Evolutionary conservation across 2,329 filamentous ascomycete genomes (phyloP), one percentile per base, ranked within the genome.

Genomic region (Amesomyces nigricolor): DNA sequence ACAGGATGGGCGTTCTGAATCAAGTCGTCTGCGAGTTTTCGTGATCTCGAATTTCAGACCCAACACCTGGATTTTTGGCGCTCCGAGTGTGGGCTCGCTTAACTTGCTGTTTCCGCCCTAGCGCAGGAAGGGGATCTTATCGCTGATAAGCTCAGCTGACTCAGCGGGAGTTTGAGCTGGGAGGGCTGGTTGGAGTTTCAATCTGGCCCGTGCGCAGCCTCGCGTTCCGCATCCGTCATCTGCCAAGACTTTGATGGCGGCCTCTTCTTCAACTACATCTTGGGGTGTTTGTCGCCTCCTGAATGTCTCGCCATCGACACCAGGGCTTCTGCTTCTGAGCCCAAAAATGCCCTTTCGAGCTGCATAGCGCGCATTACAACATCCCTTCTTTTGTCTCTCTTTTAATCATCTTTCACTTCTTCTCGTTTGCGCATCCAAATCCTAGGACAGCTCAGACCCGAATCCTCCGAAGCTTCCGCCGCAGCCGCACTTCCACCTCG

Each of bases 31-130:
- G 52, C 48, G 59, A 51, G 56, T 60, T 54, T 53, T 58, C 55
- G 51, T 50, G 48, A 57, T 59, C 52, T 59, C 52, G 63, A 63
- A 63, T 64, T 65, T 65, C 58, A 56, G 53, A 54, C 30, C 54
- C 40, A 50, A 49, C 46, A 59, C 61, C 53, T 59, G 62, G 56
- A 63, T 64, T 67, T 64, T 62, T 61, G 59, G 49, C 51, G 51
- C 48, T 37, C 45, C 50, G 57, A 67, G 65, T 75, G 75, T 77
- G 75, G 69, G 72, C 64, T 67, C 64, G 57, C 57, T 38, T 62
- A 60, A 61, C 42, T 60, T 61, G 38, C 66, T 40, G 0, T 37
- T 57, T 61, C 17, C 30, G 47, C 56, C 19, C 47, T 64, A 62
- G 61, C 16, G 40, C 38, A 16, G 11, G 5, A 30, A 35, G 5